phyloP scores from a whole-genome alignment of 768 basidiomycete genomes.

The Lactifluus volemus region DNA sequence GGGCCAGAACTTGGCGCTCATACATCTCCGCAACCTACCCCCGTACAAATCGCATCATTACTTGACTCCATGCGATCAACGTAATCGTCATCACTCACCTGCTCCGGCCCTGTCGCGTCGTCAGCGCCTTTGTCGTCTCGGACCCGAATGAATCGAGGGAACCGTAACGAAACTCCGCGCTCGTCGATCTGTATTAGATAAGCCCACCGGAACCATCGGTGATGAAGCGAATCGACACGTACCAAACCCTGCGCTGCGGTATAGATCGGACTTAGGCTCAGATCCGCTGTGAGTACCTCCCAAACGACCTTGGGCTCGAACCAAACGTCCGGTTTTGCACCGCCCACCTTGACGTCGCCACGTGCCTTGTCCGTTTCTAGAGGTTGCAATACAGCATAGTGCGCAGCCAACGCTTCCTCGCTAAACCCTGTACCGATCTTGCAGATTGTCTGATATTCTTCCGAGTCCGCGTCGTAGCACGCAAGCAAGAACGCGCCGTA shows the following conservation, averaged over 20 bases:
- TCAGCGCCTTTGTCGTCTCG: slow-evolving; percentile 92
- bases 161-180: slow-evolving; percentile 90
- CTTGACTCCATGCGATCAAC: background rate
- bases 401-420: slow-evolving; percentile 76
- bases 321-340: slow-evolving; percentile 95
- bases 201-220: background rate
- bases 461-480: slow-evolving; percentile 90
- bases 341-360: slow-evolving; percentile 81
- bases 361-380: slow-evolving; percentile 62
- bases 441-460: slow-evolving; percentile 95
- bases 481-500: slow-evolving; percentile 98
- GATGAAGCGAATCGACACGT: slow-evolving; percentile 24
- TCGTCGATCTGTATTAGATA: slow-evolving; percentile 55
- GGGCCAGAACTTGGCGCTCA: slow-evolving; percentile 75
- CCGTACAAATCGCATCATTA: slow-evolving; percentile 13
- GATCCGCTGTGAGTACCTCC: slow-evolving; percentile 96
- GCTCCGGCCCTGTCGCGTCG: slow-evolving; percentile 88
- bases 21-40: slow-evolving; percentile 89
- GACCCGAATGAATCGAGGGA: slow-evolving; percentile 88
- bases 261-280: slow-evolving; percentile 94
- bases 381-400: slow-evolving; percentile 75
- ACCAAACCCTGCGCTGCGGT: slow-evolving; percentile 91
- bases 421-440: slow-evolving; percentile 99
- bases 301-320: slow-evolving; percentile 96
- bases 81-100: slow-evolving; percentile 41